Percentiles rank a stretch among this genome's conserved stretches.
These are phyloP conservation scores for Phytopythium cucurbitacearum DNA, from an alignment of 352 stramenopile genomes.

Conservation along the genomic window DNA sequence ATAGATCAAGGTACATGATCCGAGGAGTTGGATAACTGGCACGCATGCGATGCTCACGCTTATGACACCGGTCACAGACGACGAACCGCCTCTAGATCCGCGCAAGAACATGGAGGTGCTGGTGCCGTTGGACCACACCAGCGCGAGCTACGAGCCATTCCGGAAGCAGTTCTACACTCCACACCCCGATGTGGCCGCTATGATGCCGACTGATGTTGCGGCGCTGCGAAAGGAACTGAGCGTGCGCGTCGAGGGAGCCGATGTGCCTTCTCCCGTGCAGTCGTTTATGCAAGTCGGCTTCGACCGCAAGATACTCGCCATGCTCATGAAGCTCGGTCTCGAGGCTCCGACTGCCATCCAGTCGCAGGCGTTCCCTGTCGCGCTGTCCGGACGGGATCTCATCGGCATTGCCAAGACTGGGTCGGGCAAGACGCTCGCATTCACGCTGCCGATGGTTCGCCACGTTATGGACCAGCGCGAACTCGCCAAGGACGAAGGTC, in stretches of 20 bases:
- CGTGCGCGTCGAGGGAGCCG: conserved; percentile 32
- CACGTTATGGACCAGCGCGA: conserved; percentile 87
- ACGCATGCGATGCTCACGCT: not conserved
- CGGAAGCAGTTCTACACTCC: conserved; percentile 71
- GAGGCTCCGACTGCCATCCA: conserved; percentile 83
- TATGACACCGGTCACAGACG: not conserved
- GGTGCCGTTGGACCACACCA: conserved; percentile 57
- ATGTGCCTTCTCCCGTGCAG: conserved; percentile 49
- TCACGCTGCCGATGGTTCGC: conserved; percentile 93
- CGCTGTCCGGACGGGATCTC: conserved; percentile 69
- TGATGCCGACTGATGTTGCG: conserved; percentile 31
- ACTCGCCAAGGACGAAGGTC: conserved; percentile 64
- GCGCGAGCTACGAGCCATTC: conserved; percentile 79
- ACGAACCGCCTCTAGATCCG: conserved; percentile 21
- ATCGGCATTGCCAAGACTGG: conserved; percentile 94
- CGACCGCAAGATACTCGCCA: conserved; percentile 58
- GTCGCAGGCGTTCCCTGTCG: conserved; percentile 76
- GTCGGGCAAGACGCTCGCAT: conserved; percentile 97
- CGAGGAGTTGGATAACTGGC: not conserved
- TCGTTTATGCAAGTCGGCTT: conserved; percentile 78
- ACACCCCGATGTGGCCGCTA: conserved; percentile 31
- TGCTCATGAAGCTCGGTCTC: conserved; percentile 65
- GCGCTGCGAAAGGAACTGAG: conserved; percentile 41
- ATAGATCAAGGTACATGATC: conserved; percentile 20
- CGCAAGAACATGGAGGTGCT: conserved; percentile 76